Evolutionary conservation across 345 rosid genomes (phyloP).

Genomic region (Stellera chamaejasme): DNA sequence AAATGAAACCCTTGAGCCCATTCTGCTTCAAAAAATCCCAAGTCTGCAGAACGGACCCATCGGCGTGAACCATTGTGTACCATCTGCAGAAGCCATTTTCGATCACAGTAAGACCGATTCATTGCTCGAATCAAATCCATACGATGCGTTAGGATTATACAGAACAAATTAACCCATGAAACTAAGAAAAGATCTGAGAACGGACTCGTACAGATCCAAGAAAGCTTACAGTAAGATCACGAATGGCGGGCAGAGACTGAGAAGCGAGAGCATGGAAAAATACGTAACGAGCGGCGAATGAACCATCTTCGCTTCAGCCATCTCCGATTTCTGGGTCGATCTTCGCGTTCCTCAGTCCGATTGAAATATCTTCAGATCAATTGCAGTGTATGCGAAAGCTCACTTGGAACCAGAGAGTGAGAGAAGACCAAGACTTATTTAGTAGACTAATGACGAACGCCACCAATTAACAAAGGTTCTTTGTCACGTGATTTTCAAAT

Average conservation of each 20-base stretch:
- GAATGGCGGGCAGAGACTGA: slow-evolving; percentile 82
- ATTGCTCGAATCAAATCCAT: too few species aligned
- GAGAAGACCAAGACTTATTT: too few species aligned
- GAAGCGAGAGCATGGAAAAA: slow-evolving; percentile 74
- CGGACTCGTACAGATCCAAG: not conserved
- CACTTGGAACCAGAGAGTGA: too few species aligned
- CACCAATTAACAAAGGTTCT: too few species aligned
- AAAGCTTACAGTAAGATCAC: slow-evolving; percentile 77
- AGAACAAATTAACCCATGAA: not conserved
- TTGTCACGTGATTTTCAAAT: too few species aligned
- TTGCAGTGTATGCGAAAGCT: too few species aligned
- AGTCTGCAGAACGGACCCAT: slow-evolving; percentile 64
- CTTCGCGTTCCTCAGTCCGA: too few species aligned
- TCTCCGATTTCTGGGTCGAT: too few species aligned
- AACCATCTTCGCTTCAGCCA: slow-evolving; percentile 50
- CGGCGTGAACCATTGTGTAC: slow-evolving; percentile 93
- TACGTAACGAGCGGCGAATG: slow-evolving; percentile 80
- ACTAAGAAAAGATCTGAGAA: not conserved
- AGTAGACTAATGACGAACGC: too few species aligned
- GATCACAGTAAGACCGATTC: too few species aligned
- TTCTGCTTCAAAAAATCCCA: slow-evolving; percentile 42
- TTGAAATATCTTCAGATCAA: too few species aligned
- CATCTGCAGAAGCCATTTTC: slow-evolving; percentile 42
- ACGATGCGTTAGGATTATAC: too few species aligned
- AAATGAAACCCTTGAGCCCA: slow-evolving; percentile 62